Evolutionary conservation across 2,329 filamentous ascomycete species (phyloP).

Genomic region (Botrytis elliptica): DNA sequence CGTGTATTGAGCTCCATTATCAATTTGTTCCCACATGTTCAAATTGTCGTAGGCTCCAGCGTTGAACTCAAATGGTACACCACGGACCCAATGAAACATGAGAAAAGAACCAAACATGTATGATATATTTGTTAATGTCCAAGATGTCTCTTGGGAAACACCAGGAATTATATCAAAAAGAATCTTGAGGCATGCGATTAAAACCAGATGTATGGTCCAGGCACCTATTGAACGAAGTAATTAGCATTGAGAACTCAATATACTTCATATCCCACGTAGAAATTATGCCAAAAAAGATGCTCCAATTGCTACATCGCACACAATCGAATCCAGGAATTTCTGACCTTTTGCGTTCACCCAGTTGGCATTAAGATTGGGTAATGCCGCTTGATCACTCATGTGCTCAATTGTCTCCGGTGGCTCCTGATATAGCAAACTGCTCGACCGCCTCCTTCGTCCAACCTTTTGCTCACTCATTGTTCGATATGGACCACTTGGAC

Average conservation of each 20-base stretch:
- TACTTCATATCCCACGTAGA: slow-evolving; percentile 1
- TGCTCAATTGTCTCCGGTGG: slow-evolving; percentile 95
- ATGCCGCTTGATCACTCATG: slow-evolving; percentile 90
- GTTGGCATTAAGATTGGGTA: slow-evolving; percentile 95
- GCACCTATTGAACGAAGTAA: slow-evolving; percentile 61
- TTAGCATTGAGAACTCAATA: slow-evolving; percentile 20
- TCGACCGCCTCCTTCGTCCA: slow-evolving; percentile 86
- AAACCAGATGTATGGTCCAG: slow-evolving; percentile 94
- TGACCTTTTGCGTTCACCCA: slow-evolving; percentile 99
- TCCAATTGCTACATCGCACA: background rate
- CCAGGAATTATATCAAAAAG: slow-evolving; percentile 96
- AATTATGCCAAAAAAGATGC: background rate
- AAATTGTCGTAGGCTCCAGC: slow-evolving; percentile 97
- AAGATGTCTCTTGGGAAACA: slow-evolving; percentile 95
- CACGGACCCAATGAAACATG: slow-evolving; percentile 99
- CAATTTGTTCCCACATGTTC: slow-evolving; percentile 99
- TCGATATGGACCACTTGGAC: slow-evolving; percentile 52
- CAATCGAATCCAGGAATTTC: slow-evolving; percentile 35
- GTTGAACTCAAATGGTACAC: slow-evolving; percentile 98
- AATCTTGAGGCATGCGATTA: slow-evolving; percentile 90
- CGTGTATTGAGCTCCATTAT: slow-evolving; percentile 98
- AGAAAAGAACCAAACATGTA: slow-evolving; percentile 99
- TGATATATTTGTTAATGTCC: slow-evolving; percentile 97
- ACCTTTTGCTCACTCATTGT: slow-evolving; percentile 62
- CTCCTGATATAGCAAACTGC: slow-evolving; percentile 96